These are phyloP conservation scores for Sodiomyces alkalinus DNA, from an alignment of 2,329 filamentous ascomycete genomes.

Conservation along the genomic window DNA sequence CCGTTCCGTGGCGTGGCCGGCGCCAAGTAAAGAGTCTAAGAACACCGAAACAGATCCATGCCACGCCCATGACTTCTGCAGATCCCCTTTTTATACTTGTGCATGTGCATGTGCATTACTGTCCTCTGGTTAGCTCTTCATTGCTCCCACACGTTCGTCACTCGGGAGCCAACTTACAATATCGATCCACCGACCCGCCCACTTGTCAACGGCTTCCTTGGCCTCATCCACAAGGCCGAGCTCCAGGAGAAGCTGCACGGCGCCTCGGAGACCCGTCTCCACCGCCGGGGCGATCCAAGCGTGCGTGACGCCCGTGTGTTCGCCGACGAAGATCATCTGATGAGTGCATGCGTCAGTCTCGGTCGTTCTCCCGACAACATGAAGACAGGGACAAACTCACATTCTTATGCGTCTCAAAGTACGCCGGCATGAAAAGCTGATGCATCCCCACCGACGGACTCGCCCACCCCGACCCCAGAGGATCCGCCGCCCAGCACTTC, in stretches of 20 bases:
- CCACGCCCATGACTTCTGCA: too few relatives aligned
- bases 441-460: constrained; percentile 48
- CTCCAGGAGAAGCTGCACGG: constrained; percentile 47
- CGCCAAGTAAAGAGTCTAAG: too few relatives aligned
- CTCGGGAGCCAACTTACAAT: too few relatives aligned
- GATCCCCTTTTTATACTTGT: too few relatives aligned
- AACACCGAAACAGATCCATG: too few relatives aligned
- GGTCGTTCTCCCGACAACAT: too few relatives aligned
- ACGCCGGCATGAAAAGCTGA: constrained; percentile 55
- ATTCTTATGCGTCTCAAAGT: constrained; percentile 53
- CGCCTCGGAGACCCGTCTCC: constrained; percentile 51
- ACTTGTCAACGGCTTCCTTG: constrained; percentile 45
- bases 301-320: constrained; percentile 58
- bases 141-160: too few relatives aligned
- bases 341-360: not conserved
- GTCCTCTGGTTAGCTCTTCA: too few relatives aligned
- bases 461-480: constrained; percentile 48
- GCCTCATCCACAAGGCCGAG: constrained; percentile 56
- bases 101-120: too few relatives aligned
- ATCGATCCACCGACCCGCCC: constrained; percentile 55
- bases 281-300: constrained; percentile 55
- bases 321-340: constrained; percentile 49
- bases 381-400: too few relatives aligned
- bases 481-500: constrained; percentile 50
- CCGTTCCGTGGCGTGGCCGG: too few relatives aligned